These are phyloP conservation scores for Hymenoscyphus scutula DNA, from an alignment of 2,329 filamentous ascomycete species.

Conservation along the genomic window DNA sequence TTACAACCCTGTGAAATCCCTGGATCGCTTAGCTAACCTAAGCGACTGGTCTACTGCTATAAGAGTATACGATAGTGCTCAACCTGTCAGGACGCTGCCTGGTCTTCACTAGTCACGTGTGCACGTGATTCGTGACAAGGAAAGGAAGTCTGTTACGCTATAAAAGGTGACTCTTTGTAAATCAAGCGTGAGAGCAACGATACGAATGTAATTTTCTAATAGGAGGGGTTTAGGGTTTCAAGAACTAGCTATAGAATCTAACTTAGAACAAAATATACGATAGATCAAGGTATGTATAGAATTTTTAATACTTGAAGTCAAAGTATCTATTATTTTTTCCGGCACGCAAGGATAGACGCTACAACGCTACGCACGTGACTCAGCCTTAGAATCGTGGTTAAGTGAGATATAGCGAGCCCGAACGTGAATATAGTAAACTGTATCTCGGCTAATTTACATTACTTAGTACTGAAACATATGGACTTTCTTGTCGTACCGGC, in stretches of 20 bases:
- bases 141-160: slow-evolving; percentile 10
- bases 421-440: neutral
- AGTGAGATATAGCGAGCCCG: slow-evolving; percentile 1
- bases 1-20: too few relatives aligned
- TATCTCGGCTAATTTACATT: too few relatives aligned
- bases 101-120: too few relatives aligned
- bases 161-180: slow-evolving; percentile 9
- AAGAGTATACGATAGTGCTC: too few relatives aligned
- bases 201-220: slow-evolving; percentile 8
- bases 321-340: slow-evolving; percentile 10
- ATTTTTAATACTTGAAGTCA: slow-evolving; percentile 7
- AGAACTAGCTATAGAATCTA: slow-evolving; percentile 6
- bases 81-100: too few relatives aligned
- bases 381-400: neutral
- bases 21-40: too few relatives aligned
- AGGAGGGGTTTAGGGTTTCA: slow-evolving; percentile 1
- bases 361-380: neutral
- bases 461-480: too few relatives aligned
- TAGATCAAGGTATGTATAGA: slow-evolving; percentile 2
- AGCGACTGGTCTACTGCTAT: too few relatives aligned
- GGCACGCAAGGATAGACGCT: slow-evolving; percentile 1
- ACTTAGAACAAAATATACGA: slow-evolving; percentile 4
- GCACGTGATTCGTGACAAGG: too few relatives aligned
- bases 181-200: slow-evolving; percentile 5
- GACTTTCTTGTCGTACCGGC: too few relatives aligned